phyloP scores from a whole-genome alignment of 2,329 filamentous ascomycete genomes.

The Didymella pomorum region DNA sequence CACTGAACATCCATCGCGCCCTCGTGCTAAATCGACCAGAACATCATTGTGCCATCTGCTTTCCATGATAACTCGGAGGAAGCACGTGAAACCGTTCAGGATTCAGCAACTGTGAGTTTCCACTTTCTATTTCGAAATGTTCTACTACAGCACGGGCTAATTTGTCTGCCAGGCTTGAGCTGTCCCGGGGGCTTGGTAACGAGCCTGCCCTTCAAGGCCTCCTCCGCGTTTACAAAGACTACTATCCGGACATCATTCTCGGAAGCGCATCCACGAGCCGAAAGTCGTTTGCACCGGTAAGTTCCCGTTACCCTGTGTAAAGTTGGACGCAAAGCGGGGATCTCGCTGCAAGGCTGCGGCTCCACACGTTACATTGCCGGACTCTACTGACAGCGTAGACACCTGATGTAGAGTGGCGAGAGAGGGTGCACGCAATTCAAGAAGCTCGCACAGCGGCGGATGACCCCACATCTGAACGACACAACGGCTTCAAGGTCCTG shows the following conservation, averaged over 20 bases:
- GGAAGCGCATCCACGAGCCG: slow-evolving; percentile 65
- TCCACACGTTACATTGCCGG: slow-evolving; percentile 29
- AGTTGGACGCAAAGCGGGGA: slow-evolving; percentile 14
- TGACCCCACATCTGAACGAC: slow-evolving; percentile 51
- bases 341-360: slow-evolving; percentile 25
- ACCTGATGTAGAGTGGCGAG: slow-evolving; percentile 78
- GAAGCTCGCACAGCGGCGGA: slow-evolving; percentile 58
- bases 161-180: slow-evolving; percentile 53
- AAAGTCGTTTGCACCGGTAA: slow-evolving; percentile 50
- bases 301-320: slow-evolving; percentile 34
- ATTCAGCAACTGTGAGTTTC: slow-evolving; percentile 70
- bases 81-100: slow-evolving; percentile 82
- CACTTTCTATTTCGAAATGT: neutral
- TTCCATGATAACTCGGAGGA: slow-evolving; percentile 78
- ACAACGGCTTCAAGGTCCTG: slow-evolving; percentile 70
- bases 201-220: slow-evolving; percentile 78
- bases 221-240: slow-evolving; percentile 85
- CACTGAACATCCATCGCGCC: slow-evolving; percentile 1
- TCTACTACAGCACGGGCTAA: slow-evolving; percentile 30
- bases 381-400: slow-evolving; percentile 55
- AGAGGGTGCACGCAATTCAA: slow-evolving; percentile 72
- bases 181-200: slow-evolving; percentile 61
- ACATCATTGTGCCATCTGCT: slow-evolving; percentile 75
- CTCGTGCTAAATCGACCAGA: slow-evolving; percentile 42
- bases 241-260: slow-evolving; percentile 87